A percentile compares a stretch with the other conserved stretches of the same genome.
phyloP scores from a whole-genome alignment of 306 rosid genomes.

The Cucurbita pepo region DNA sequence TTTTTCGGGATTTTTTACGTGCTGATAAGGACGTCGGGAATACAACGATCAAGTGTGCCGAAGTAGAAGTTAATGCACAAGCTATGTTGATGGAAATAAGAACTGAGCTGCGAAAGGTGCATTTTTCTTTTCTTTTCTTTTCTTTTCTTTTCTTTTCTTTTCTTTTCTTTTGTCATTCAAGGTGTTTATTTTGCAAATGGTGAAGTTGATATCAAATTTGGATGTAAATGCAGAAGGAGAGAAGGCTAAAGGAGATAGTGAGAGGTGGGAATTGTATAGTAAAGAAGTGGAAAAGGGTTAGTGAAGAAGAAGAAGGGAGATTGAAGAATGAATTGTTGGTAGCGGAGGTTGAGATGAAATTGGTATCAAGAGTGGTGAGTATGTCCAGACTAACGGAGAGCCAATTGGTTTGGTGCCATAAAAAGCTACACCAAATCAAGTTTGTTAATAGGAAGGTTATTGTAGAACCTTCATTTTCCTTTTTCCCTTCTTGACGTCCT shows the following conservation, averaged over 20 bases:
- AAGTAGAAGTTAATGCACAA: slow-evolving; percentile 15
- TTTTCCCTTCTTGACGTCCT: not conserved
- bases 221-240: slow-evolving; percentile 48
- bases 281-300: slow-evolving; percentile 56
- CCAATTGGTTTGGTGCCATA: slow-evolving; percentile 1
- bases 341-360: slow-evolving; percentile 65
- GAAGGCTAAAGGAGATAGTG: slow-evolving; percentile 44
- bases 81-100: slow-evolving; percentile 25
- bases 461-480: not conserved
- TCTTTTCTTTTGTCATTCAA: not conserved
- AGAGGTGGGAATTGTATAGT: slow-evolving; percentile 68
- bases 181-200: not conserved
- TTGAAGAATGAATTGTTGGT: slow-evolving; percentile 29
- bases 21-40: slow-evolving; percentile 39
- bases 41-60: not conserved
- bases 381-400: not conserved
- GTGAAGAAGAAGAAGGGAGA: slow-evolving; percentile 9
- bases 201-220: not conserved
- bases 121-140: not conserved
- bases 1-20: slow-evolving; percentile 51
- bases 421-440: not conserved
- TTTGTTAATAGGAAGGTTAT: not conserved
- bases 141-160: not conserved
- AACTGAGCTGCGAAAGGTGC: slow-evolving; percentile 48
- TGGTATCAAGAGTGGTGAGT: slow-evolving; percentile 47